A percentile compares a stretch with the other conserved stretches of the same genome.
These are phyloP conservation scores for Ligustrum vulgare DNA, from an alignment of 257 asterid genomes.

Conservation along the genomic window DNA sequence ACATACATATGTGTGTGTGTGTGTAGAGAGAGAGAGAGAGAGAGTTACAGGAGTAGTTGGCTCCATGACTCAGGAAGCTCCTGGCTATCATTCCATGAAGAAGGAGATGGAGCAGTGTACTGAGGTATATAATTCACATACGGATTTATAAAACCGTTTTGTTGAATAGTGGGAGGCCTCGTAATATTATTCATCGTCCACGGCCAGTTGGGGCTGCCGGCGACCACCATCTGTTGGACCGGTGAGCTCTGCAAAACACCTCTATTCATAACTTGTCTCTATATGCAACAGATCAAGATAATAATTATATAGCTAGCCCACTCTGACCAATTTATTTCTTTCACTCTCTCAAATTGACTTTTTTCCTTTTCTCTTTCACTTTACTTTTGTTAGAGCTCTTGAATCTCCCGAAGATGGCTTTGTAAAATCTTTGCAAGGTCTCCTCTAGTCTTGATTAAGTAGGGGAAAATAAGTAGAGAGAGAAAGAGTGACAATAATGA, in stretches of 20 bases:
- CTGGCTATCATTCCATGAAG: slow-evolving; percentile 49
- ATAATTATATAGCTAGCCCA: slow-evolving; percentile 3
- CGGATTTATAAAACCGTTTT: slow-evolving; percentile 29
- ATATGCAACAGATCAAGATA: neutral
- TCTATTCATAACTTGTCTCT: slow-evolving; percentile 45
- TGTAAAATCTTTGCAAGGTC: slow-evolving; percentile 51
- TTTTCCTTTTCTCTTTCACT: slow-evolving; percentile 30
- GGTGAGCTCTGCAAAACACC: slow-evolving; percentile 59
- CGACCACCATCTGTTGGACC: slow-evolving; percentile 57
- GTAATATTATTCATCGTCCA: slow-evolving; percentile 43
- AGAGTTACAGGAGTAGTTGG: slow-evolving; percentile 59
- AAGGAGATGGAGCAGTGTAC: slow-evolving; percentile 20
- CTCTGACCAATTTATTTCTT: neutral
- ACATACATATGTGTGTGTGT: neutral
- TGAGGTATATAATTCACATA: slow-evolving; percentile 30
- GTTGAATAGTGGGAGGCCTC: slow-evolving; percentile 39
- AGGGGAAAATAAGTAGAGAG: slow-evolving; percentile 29
- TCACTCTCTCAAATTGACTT: slow-evolving; percentile 24
- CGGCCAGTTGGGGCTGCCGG: slow-evolving; percentile 56
- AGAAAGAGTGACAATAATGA: slow-evolving; percentile 19
- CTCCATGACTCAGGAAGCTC: slow-evolving; percentile 70
- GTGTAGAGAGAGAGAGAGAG: slow-evolving; percentile 4
- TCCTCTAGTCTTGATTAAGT: slow-evolving; percentile 51
- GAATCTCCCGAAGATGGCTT: slow-evolving; percentile 38
- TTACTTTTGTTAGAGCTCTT: slow-evolving; percentile 33